These are phyloP conservation scores for Hemerocallis citrina DNA, from an alignment of 106 monocot genomes.

Conservation along the genomic window DNA sequence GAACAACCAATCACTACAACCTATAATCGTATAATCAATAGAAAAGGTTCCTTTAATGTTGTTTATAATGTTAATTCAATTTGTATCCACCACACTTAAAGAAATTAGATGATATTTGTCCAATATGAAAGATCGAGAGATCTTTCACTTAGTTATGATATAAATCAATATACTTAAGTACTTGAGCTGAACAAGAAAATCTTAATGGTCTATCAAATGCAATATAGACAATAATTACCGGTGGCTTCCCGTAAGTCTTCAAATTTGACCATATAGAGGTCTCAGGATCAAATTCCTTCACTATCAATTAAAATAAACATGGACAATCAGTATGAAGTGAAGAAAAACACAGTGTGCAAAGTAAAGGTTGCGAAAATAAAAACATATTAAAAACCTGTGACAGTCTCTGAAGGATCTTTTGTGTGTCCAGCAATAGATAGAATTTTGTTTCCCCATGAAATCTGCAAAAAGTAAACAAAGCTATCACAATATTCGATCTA, in stretches of 20 bases:
- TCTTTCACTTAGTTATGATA: not conserved
- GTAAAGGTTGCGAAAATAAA: not conserved
- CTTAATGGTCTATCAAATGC: not conserved
- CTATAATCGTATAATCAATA: not conserved
- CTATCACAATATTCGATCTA: not conserved
- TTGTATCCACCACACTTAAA: not conserved
- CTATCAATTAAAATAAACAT: constrained; percentile 31
- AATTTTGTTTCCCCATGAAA: constrained; percentile 82
- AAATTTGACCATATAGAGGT: constrained; percentile 75
- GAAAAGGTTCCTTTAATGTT: not conserved
- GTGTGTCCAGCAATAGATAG: constrained; percentile 91
- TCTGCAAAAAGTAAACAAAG: constrained; percentile 30
- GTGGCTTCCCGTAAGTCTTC: constrained; percentile 91
- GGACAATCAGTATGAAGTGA: not conserved
- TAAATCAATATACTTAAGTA: not conserved
- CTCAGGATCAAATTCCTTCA: constrained; percentile 92
- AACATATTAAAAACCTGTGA: constrained; percentile 52
- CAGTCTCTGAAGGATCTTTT: constrained; percentile 87
- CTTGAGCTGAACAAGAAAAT: not conserved
- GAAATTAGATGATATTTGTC: not conserved
- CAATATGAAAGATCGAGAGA: not conserved
- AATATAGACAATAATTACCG: constrained; percentile 34
- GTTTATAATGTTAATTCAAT: not conserved
- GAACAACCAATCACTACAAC: not conserved
- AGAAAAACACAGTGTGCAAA: not conserved